Base-by-base conservation (phyloP, 75 land plant genomes). In the Larix kaempferi region DNA sequence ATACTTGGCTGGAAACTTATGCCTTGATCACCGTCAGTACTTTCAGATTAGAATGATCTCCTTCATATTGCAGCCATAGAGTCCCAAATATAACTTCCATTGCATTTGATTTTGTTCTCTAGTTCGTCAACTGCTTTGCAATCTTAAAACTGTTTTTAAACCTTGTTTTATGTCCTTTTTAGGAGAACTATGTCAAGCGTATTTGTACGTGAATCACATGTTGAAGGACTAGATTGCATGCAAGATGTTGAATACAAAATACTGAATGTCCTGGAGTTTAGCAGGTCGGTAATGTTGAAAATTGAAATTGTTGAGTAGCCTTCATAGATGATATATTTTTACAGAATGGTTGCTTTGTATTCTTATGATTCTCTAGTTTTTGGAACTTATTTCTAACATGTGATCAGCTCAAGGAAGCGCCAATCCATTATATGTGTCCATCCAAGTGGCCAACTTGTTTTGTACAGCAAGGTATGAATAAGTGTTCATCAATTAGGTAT, bases 381-480 rank as follows among this genome's bases (percentile, higher is more conserved):
- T 4, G 41, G 41, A 66, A 37, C 71, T 33, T 3, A 60, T 22
- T 22, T 22, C 23, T 14, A 26, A 2, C 19, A 66, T 74, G n/a
- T 73, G 35, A 41, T 22, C 86, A 81, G 88, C 78, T 80, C 86
- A 41, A 80, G 88, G 66, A 86, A 80, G 77, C 86, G 86, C 21
- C 86, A 86, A 56, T 86, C 88, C 74, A 76, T 86, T 64, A 84
- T 86, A 57, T 86, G 88, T 65, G 80, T 80, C 41, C 79, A 86
- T 81, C 86, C 88, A 54, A 81, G 78, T 67, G 86, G 86, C 17
- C 62, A 79, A 57, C 65, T 86, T 12, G 78, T 84, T 72, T 69
- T 86, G 37, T 86, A 86, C 39, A 84, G 86, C 59, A 86, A 86
- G 82, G 88, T 86, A 73, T 59, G 63, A 16, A 19, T 21, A 37